Percentiles rank a stretch among this genome's conserved stretches.
Conservation (phyloP, 805 yeast species). For the Zygotorulaspora chibaensis region DNA sequence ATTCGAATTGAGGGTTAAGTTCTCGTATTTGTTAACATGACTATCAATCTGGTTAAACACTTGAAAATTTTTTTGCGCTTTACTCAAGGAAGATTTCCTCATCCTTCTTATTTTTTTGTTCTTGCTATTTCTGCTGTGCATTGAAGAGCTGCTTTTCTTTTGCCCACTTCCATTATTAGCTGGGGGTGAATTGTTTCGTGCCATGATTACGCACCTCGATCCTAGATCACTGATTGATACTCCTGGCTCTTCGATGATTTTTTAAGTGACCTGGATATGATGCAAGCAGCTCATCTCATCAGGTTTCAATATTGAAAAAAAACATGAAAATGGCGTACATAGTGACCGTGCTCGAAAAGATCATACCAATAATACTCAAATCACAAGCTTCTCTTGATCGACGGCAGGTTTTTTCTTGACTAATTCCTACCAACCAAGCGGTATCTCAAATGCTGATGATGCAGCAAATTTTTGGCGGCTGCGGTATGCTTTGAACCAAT, state of each 20-base stretch:
- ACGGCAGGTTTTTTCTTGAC: too few relatives aligned
- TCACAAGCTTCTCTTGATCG: too few relatives aligned
- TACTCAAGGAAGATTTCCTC: conserved; percentile 34
- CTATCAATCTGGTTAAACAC: conserved; percentile 26
- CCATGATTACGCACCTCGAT: conserved; percentile 2
- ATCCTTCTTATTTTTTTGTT: conserved; percentile 19
- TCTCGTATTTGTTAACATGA: conserved; percentile 30
- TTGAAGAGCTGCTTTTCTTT: conserved; percentile 5
- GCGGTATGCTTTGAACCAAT: neutral
- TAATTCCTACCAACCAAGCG: too few relatives aligned
- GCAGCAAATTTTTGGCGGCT: too few relatives aligned
- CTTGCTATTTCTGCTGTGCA: conserved; percentile 9
- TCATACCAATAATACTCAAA: neutral
- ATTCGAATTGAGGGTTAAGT: conserved; percentile 14
- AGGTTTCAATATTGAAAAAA: conserved; percentile 2
- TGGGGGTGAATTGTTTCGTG: conserved; percentile 10
- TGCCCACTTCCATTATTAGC: conserved; percentile 2
- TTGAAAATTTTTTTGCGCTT: conserved; percentile 27
- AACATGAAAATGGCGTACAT: conserved; percentile 2
- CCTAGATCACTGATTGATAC: neutral
- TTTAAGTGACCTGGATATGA: neutral
- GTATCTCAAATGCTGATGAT: too few relatives aligned
- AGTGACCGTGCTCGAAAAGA: conserved; percentile 3
- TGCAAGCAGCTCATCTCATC: conserved; percentile 6
- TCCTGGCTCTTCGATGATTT: neutral